Base-by-base conservation (phyloP, 2,329 filamentous ascomycete species). In the Tolypocladium endophyticum region DNA sequence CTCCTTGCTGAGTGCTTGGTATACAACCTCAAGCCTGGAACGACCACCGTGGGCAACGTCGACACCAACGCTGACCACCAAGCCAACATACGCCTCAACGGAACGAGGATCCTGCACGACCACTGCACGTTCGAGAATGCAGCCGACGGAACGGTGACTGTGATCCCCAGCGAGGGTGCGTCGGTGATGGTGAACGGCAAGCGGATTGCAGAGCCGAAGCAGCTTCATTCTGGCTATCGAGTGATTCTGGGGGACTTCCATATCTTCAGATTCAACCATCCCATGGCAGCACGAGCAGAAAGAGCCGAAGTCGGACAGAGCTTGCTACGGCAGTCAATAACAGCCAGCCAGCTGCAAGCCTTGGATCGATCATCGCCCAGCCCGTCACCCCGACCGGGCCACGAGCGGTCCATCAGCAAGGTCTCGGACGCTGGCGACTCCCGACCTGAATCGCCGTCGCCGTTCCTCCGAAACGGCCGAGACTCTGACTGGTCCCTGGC, bases 161-260 rank as follows among this genome's bases (percentile, higher is more conserved):
- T 99, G 25, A 83, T 95, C 38, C 94, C 94, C 0, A 87, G 83
- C 62, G 91, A 96, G 67, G 91, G 90, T n/a, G 94, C 94, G 1
- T 91, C 92, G 14, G 90, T 99, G 60, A 99, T 99, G 94, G 91
- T 99, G 58, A 99, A 99, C 68, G 94, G 94, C 60, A 84, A 93
- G 64, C 88, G 92, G 23, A 89, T 97, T 58, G 86, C 92, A 58
- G 92, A 92, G 68, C 87, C 92, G 1, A 92, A 88, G 65, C 85
- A 92, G 64, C 79, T 99, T 52, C 88, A 92, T 69, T 97, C 92
- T 68, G 94, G 94, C 7, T 96, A 92, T 71, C 88, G 94, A 62
- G 89, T 99, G 58, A 99, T 99, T 63, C 80, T 99, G 12, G 94
- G 94, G 47, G 94, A 99, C 73, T 99, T 99, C 67, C 94, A 99